These are phyloP conservation scores for Verticillium nonalfalfae DNA, from an alignment of 2,329 filamentous ascomycete genomes.

Conservation along the genomic window DNA sequence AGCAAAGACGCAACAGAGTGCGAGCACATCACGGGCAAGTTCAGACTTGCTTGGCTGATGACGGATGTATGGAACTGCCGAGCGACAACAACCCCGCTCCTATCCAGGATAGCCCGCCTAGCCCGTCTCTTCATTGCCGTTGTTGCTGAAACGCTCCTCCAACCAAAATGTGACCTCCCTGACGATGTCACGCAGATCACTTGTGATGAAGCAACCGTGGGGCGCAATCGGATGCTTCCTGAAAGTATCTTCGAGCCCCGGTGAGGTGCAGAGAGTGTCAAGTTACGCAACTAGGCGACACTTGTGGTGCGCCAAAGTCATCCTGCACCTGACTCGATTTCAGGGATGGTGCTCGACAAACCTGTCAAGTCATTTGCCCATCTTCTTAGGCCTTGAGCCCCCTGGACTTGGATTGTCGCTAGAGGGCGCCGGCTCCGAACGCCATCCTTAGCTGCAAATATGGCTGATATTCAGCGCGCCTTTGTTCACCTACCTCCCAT, in stretches of 20 bases:
- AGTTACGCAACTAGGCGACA: background rate
- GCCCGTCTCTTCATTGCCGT: background rate
- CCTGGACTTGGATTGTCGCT: background rate
- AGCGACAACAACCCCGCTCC: background rate
- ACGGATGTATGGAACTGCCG: background rate
- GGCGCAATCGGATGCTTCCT: background rate
- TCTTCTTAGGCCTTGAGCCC: background rate
- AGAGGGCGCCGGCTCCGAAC: background rate
- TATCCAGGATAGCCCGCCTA: background rate
- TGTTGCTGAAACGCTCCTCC: background rate
- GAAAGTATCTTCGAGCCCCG: background rate
- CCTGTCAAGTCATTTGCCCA: background rate
- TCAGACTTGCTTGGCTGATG: background rate
- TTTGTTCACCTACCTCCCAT: background rate
- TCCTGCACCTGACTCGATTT: background rate
- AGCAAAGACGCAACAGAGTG: too few species aligned
- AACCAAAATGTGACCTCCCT: background rate
- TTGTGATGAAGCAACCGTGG: background rate
- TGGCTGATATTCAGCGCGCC: background rate
- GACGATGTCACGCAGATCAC: background rate
- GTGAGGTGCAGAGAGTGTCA: background rate
- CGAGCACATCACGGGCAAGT: too few species aligned
- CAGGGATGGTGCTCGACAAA: background rate
- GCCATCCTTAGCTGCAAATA: background rate
- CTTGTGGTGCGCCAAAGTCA: background rate